Conservation (phyloP, 192 early-diverging fungal species). For the Geranomyces michiganensis region DNA sequence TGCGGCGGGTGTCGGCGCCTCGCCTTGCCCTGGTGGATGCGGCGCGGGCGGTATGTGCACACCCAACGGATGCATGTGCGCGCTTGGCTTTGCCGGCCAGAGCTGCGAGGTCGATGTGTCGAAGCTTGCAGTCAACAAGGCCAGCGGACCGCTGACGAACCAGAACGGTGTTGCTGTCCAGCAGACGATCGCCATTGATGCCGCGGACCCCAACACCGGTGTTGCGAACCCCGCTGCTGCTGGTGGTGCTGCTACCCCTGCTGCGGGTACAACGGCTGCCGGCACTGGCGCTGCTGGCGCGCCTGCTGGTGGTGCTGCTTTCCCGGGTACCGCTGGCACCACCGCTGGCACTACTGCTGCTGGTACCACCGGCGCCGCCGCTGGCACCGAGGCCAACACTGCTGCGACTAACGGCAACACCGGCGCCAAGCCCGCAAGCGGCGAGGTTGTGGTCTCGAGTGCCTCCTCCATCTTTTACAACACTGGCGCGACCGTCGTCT, state of each 20-base stretch:
- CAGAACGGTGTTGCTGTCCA: slow-evolving; percentile 4
- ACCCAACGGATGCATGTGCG: slow-evolving; percentile 25
- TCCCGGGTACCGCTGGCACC: not conserved
- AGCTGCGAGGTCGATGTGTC: slow-evolving; percentile 8
- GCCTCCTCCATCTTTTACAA: not conserved
- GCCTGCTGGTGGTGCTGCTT: not conserved
- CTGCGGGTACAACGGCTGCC: not conserved
- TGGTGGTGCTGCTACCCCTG: not conserved
- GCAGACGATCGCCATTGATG: not conserved
- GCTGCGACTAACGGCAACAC: not conserved
- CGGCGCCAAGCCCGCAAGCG: not conserved
- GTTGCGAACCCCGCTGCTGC: not conserved
- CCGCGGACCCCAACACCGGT: not conserved
- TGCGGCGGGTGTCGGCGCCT: slow-evolving; percentile 13
- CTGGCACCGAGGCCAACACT: not conserved
- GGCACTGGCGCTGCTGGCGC: not conserved
- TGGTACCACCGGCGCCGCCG: not conserved
- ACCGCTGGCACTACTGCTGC: not conserved
- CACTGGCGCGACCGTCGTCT: not conserved
- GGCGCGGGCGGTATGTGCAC: slow-evolving; percentile 22
- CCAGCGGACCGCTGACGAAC: not conserved
- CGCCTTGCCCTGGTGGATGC: slow-evolving; percentile 10
- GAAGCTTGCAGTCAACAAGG: slow-evolving; percentile 6
- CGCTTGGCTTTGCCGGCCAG: slow-evolving; percentile 15
- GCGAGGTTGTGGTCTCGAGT: not conserved